Base-by-base conservation (phyloP, 1,284 basidiomycete species). In the Sparassis latifolia region DNA sequence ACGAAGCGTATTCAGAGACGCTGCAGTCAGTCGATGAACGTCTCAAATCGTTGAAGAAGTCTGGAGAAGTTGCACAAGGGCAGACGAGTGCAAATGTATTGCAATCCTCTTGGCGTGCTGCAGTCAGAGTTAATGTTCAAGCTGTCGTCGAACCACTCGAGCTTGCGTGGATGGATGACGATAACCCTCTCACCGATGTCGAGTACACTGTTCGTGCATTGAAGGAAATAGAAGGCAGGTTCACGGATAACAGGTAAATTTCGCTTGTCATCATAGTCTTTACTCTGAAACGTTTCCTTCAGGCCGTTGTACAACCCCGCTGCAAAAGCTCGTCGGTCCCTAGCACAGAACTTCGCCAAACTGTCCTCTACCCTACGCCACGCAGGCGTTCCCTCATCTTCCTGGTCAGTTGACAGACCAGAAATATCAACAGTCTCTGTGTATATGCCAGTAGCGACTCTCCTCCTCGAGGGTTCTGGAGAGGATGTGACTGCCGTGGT, bases 81-180 rank as follows among this genome's bases (percentile, higher is more conserved):
- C 2, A 35, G 5, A 7, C 10, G 12, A 32, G 42, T 38, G 28
- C 9, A 6, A 2, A 43, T n/a, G 30, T 28, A 1, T 1, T 10
- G 7, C 2, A n/a, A 31, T 10, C 32, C 2, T 29, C 38, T 2
- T 52, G 71, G 72, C 62, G 66, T 37, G 51, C 49, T 38, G 50
- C 56, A 9, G 57, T 74, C 2, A 62, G 59, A 33, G 52, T 47
- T 4, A 47, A 58, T 2, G 59, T 79, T 2, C 64, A 71, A 55
- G 60, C 60, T 1, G 63, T 81, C 37, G 62, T 75, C 27, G 59
- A 67, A 47, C 73, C 74, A 10, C 67, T 71, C 43, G 62, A 69
- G 2, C 57, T 75, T 5, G 58, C 66, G 7, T 80, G 77, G 78
- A 75, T 74, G 67, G 70, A 72, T 29, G 70, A 74, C 42, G 73